Conservation (phyloP, 306 rosid species). For the Fagus sylvatica region DNA sequence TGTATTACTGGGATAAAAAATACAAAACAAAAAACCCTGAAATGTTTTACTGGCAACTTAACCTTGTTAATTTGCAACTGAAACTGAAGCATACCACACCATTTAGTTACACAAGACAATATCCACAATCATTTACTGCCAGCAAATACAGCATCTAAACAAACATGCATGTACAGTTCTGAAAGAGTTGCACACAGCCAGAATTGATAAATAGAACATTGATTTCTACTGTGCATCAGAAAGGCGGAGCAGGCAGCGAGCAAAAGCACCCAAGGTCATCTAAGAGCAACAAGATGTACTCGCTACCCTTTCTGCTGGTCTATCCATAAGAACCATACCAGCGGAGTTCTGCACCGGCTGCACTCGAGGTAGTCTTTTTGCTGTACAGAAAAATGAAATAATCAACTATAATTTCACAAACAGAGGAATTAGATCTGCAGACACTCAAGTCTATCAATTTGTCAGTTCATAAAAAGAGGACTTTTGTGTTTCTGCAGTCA, state of each 20-base stretch:
- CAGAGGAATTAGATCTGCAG: neutral
- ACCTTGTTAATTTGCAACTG: neutral
- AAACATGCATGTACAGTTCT: slow-evolving; percentile 36
- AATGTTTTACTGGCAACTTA: neutral
- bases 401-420: neutral
- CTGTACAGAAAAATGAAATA: slow-evolving; percentile 19
- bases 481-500: neutral
- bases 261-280: neutral
- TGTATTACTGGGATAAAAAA: too few relatives aligned
- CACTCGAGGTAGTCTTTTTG: slow-evolving; percentile 56
- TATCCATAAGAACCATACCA: slow-evolving; percentile 57
- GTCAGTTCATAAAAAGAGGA: neutral
- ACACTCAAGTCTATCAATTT: neutral
- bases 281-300: slow-evolving; percentile 52
- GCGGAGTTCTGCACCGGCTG: slow-evolving; percentile 54
- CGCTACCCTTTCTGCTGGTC: slow-evolving; percentile 56
- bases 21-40: too few relatives aligned
- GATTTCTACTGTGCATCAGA: slow-evolving; percentile 10
- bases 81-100: slow-evolving; percentile 23
- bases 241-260: neutral
- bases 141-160: slow-evolving; percentile 12
- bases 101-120: slow-evolving; percentile 15
- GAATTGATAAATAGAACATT: slow-evolving; percentile 11
- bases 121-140: slow-evolving; percentile 23
- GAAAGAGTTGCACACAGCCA: slow-evolving; percentile 29